phyloP scores from a whole-genome alignment of 208 protist genomes.

The Leishmania aethiopica region DNA sequence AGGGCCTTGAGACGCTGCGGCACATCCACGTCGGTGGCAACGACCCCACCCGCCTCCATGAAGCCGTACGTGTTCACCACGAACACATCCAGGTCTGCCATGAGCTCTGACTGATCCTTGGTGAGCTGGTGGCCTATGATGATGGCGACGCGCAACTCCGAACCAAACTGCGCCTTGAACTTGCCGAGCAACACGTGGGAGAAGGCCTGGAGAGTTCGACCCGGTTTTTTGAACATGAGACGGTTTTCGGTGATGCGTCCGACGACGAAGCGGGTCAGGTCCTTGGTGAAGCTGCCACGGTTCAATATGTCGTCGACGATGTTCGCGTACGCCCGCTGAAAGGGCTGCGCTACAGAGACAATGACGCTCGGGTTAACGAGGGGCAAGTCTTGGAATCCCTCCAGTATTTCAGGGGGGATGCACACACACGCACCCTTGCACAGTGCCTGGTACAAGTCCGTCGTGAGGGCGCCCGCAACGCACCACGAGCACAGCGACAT shows the following conservation, averaged over 20 bases:
- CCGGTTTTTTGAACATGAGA: slow-evolving; percentile 87
- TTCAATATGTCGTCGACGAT: slow-evolving; percentile 91
- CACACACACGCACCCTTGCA: slow-evolving; percentile 87
- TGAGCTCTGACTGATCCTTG: slow-evolving; percentile 84
- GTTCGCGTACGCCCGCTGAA: slow-evolving; percentile 87
- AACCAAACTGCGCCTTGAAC: slow-evolving; percentile 90
- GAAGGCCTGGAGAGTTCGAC: slow-evolving; percentile 67
- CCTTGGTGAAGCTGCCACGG: slow-evolving; percentile 75
- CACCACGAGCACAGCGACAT: slow-evolving; percentile 93
- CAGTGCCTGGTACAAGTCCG: slow-evolving; percentile 88
- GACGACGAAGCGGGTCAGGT: slow-evolving; percentile 83
- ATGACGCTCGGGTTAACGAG: slow-evolving; percentile 88
- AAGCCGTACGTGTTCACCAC: slow-evolving; percentile 90
- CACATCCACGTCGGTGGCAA: slow-evolving; percentile 91
- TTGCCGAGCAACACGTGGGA: slow-evolving; percentile 82
- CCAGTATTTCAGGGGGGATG: slow-evolving; percentile 86
- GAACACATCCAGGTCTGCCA: slow-evolving; percentile 91
- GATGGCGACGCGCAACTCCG: slow-evolving; percentile 82
- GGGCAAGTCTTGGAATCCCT: slow-evolving; percentile 89
- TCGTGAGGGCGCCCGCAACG: slow-evolving; percentile 78
- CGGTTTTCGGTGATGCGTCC: slow-evolving; percentile 89
- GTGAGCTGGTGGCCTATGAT: slow-evolving; percentile 86
- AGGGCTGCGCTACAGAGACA: slow-evolving; percentile 80
- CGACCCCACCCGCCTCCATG: slow-evolving; percentile 85
- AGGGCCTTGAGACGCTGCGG: slow-evolving; percentile 87